Evolutionary conservation across 148 eudicot genomes (phyloP).

Genomic region (Cornus controversa): DNA sequence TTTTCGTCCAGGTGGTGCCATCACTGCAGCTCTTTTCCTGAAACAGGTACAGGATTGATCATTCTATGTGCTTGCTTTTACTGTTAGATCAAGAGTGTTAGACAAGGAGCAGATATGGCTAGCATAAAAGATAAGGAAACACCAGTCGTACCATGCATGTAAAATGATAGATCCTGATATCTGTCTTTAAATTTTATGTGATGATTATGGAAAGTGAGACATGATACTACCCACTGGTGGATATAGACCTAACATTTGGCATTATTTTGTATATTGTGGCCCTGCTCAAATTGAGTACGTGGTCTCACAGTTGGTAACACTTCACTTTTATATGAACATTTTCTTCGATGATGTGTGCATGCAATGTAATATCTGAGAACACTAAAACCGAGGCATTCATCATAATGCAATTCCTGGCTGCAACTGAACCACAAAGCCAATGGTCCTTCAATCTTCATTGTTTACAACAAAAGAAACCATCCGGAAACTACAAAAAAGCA

Average conservation of each 20-base stretch:
- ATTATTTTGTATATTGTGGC: no score
- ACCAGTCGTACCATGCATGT: neutral
- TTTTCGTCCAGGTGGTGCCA: conserved; percentile 94
- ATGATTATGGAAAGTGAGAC: no score
- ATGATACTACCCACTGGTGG: no score
- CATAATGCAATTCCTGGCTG: neutral
- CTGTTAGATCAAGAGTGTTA: no score
- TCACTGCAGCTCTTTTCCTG: conserved; percentile 93
- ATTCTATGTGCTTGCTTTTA: neutral
- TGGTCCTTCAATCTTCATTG: neutral
- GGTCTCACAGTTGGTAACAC: no score
- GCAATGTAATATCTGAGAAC: neutral
- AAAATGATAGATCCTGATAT: no score
- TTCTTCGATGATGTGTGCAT: neutral
- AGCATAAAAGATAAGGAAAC: neutral
- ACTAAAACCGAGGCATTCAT: neutral
- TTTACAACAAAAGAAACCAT: neutral
- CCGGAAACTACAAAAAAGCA: neutral
- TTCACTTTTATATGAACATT: no score
- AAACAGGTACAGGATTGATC: conserved; percentile 63
- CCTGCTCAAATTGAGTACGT: no score
- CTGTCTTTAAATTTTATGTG: no score
- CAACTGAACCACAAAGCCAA: neutral
- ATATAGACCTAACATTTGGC: no score
- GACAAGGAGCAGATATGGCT: neutral